These are phyloP conservation scores for Boletus rubroflammeus DNA, from an alignment of 768 basidiomycete species.

Conservation along the genomic window DNA sequence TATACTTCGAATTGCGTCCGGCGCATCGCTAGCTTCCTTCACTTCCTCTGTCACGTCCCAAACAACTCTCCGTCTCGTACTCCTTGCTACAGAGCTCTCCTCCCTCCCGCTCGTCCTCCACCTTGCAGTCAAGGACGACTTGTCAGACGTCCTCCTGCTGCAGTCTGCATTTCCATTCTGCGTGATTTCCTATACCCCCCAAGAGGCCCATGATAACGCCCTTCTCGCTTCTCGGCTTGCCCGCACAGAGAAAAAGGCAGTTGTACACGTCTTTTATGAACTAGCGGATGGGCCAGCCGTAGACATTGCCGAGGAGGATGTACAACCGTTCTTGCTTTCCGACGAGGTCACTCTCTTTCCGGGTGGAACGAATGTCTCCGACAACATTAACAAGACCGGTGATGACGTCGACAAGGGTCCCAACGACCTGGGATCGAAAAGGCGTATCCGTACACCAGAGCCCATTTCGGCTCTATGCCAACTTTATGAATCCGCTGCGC, in stretches of 20 bases:
- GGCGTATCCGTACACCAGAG: slow-evolving; percentile 5
- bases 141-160: slow-evolving; percentile 73
- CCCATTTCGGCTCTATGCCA: slow-evolving; percentile 37
- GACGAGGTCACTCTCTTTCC: slow-evolving; percentile 31
- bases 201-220: slow-evolving; percentile 88
- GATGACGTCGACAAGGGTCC: not conserved
- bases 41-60: slow-evolving; percentile 52
- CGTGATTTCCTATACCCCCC: slow-evolving; percentile 69
- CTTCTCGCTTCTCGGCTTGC: slow-evolving; percentile 83
- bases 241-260: slow-evolving; percentile 60
- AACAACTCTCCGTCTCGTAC: slow-evolving; percentile 55
- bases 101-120: slow-evolving; percentile 66
- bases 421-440: not conserved
- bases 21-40: slow-evolving; percentile 52
- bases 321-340: slow-evolving; percentile 58
- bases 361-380: slow-evolving; percentile 32
- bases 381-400: not conserved
- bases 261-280: slow-evolving; percentile 81
- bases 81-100: slow-evolving; percentile 67
- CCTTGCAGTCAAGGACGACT: slow-evolving; percentile 59
- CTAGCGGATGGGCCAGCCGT: slow-evolving; percentile 38
- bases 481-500: slow-evolving; percentile 64
- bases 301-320: slow-evolving; percentile 55
- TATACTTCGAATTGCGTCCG: slow-evolving; percentile 45
- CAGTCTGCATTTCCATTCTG: slow-evolving; percentile 79